These are phyloP conservation scores for Elsinoe necatrix DNA, from an alignment of 2,329 filamentous ascomycete genomes.

Conservation along the genomic window DNA sequence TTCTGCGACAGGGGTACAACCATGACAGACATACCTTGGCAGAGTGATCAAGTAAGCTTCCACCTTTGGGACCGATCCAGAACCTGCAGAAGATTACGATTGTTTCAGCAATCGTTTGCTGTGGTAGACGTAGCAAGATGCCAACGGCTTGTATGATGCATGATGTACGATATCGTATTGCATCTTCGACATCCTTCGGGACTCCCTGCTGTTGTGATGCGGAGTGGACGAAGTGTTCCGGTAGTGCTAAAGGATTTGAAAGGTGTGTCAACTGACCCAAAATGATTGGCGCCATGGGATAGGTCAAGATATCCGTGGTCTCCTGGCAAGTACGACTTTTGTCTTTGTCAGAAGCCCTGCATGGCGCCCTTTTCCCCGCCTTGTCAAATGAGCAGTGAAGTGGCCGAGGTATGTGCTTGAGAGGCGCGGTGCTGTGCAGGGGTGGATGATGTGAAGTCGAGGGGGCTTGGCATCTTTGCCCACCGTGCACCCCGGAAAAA, in stretches of 20 bases:
- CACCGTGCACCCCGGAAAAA: constrained; percentile 2
- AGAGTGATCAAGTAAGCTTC: constrained; percentile 43
- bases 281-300: constrained; percentile 23
- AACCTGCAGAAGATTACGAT: constrained; percentile 75
- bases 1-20: constrained; percentile 15
- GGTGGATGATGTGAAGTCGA: background rate
- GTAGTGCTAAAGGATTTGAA: constrained; percentile 62
- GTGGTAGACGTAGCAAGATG: constrained; percentile 71
- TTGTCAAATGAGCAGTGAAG: background rate
- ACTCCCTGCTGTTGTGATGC: constrained; percentile 50
- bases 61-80: constrained; percentile 56
- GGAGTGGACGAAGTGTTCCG: constrained; percentile 57
- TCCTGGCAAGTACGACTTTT: background rate
- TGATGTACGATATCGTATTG: constrained; percentile 62
- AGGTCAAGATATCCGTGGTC: background rate
- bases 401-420: background rate
- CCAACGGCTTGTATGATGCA: constrained; percentile 70
- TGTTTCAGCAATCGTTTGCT: constrained; percentile 77
- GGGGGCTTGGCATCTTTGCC: constrained; percentile 13
- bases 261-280: constrained; percentile 38
- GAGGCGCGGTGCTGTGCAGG: constrained; percentile 2
- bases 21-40: constrained; percentile 36
- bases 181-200: constrained; percentile 61
- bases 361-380: background rate
- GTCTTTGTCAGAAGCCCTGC: background rate